Base-by-base conservation (phyloP, 2,329 filamentous ascomycete species). In the Ramularia endophylla region DNA sequence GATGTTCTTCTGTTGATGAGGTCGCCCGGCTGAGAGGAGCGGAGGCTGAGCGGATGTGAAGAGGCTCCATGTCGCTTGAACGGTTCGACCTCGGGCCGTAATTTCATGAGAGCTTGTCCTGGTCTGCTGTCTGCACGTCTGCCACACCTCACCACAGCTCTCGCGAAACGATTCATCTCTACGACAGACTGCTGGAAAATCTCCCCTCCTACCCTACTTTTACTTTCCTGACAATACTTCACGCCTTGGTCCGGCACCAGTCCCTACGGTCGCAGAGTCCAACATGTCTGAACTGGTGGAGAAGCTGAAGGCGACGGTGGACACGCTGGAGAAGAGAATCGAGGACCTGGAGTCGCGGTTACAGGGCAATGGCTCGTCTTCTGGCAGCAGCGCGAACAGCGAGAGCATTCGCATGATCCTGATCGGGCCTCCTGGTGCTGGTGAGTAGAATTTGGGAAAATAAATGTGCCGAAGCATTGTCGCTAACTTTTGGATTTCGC, bases 391-490 rank as follows among this genome's bases (percentile, higher is more conserved):
- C 74, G 77, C 55, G 70, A 72, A 55, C 64, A 68, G 29, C 49
- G 57, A 62, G 55, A 78, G 84, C 62, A 79, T 98, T 69, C 84
- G 92, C 71, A 94, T 98, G 85, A 88, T 98, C 60, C 74, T 98
- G 62, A 97, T 98, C 73, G 92, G 92, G 27, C 92, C 92, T 64
- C 92, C 92, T 43, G 92, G 92, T 68, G 92, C 92, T 68, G 92
- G 92, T 97, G 79, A 59, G 85, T 73, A 19, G 8, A 34, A 8
- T 33, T 34, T 40, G 40, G 38, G 19, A 15, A 9, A 27, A 28
- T 13, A 25, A 16, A 25, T 13, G 27, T 34, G 38, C 38, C 38
- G 38, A 38, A 27, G 19, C 36, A n/a, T 27, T 15, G 15, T 30
- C 41, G 37, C 47, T 48, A 39, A 50, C 47, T 20, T 8, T 30